A percentile compares a stretch with the other conserved stretches of the same genome.
phyloP scores from a whole-genome alignment of 805 yeast species.

The Yarrowia sp. region DNA sequence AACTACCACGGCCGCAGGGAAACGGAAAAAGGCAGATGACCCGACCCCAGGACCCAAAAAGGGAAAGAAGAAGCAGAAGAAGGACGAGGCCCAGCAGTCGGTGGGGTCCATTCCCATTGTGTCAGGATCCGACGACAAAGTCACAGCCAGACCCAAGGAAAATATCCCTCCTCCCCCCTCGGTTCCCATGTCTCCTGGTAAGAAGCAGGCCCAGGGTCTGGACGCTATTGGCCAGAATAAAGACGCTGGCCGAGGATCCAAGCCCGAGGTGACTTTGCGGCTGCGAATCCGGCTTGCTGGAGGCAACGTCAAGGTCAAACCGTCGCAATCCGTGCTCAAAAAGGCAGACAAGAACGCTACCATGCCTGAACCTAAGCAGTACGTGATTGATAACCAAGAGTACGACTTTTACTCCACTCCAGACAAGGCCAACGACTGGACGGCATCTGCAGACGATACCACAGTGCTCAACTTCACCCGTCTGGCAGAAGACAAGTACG shows the following conservation, averaged over 20 bases:
- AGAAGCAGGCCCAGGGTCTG: constrained; percentile 34
- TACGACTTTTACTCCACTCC: constrained; percentile 38
- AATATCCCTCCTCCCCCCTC: constrained; percentile 30
- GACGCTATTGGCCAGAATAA: constrained; percentile 37
- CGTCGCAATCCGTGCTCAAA: constrained; percentile 19
- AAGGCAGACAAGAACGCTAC: constrained; percentile 15
- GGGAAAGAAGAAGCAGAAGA: constrained; percentile 41
- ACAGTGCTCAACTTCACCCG: constrained; percentile 70
- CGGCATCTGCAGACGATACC: constrained; percentile 41
- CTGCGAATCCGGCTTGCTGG: constrained; percentile 26
- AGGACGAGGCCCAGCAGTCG: constrained; percentile 24
- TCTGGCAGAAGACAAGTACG: constrained; percentile 83
- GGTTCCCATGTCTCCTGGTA: constrained; percentile 34
- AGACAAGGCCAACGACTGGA: constrained; percentile 33
- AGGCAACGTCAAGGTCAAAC: constrained; percentile 35
- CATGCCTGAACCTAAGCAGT: constrained; percentile 11
- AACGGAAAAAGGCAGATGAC: constrained; percentile 26
- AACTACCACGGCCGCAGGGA: constrained; percentile 24
- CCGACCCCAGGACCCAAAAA: constrained; percentile 39
- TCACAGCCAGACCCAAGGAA: constrained; percentile 22
- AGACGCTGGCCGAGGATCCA: constrained; percentile 26
- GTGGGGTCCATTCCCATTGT: constrained; percentile 37
- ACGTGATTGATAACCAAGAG: constrained; percentile 33
- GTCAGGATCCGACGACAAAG: constrained; percentile 25
- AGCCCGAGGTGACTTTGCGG: constrained; percentile 27